phyloP scores from a whole-genome alignment of 768 basidiomycete genomes.

The Calocera cornea region DNA sequence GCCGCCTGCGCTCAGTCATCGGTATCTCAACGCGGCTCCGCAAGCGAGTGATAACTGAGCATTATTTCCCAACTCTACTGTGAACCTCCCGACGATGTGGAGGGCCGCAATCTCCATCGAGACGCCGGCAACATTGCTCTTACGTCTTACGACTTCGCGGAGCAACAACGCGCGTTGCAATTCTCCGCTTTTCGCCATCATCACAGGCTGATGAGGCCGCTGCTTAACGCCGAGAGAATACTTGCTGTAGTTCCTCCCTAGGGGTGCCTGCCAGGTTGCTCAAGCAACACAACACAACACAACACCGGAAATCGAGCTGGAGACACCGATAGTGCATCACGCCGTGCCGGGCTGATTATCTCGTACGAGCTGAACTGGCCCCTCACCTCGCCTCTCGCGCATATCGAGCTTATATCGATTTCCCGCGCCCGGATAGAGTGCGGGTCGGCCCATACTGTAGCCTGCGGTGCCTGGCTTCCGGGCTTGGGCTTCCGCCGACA shows the following conservation, averaged over 20 bases:
- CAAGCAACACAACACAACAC: too few species aligned
- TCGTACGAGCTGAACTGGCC: not conserved
- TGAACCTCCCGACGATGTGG: not conserved
- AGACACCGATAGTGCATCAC: not conserved
- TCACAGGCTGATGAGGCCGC: not conserved
- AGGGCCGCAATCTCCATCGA: not conserved
- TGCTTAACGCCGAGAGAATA: conserved; percentile 3
- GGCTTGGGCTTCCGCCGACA: too few species aligned
- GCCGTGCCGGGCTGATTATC: not conserved
- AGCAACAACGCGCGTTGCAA: not conserved
- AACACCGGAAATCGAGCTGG: not conserved
- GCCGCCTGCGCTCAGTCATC: too few species aligned
- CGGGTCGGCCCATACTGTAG: too few species aligned
- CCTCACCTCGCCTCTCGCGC: not conserved
- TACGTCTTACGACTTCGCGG: not conserved
- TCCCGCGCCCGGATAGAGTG: too few species aligned
- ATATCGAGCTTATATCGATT: not conserved
- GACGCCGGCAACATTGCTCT: not conserved
- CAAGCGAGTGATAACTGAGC: too few species aligned
- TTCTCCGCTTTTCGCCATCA: not conserved
- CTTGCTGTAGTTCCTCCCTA: not conserved
- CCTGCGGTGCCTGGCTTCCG: too few species aligned
- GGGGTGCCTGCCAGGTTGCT: not conserved
- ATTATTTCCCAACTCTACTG: not conserved
- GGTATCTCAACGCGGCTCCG: too few species aligned